Evolutionary conservation across 495 filamentous ascomycete species (phyloP).

Genomic region (Penicillium coprophilum): DNA sequence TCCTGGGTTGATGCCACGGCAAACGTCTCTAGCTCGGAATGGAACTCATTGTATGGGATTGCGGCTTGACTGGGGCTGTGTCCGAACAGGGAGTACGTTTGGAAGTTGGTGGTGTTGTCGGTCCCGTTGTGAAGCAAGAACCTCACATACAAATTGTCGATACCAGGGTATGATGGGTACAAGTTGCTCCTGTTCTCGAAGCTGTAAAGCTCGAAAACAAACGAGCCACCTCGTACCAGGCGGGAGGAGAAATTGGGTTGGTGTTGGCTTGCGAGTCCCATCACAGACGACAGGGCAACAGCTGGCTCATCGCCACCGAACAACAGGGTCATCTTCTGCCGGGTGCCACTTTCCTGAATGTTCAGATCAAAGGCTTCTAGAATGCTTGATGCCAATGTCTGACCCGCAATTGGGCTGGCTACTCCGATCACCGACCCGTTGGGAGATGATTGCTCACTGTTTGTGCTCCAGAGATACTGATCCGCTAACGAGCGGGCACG

Average conservation of each 20-base stretch:
- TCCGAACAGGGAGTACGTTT: slow-evolving; percentile 54
- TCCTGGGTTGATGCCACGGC: slow-evolving; percentile 56
- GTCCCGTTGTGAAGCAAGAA: slow-evolving; percentile 79
- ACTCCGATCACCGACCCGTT: slow-evolving; percentile 32
- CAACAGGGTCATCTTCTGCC: slow-evolving; percentile 59
- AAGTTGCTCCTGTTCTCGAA: slow-evolving; percentile 38
- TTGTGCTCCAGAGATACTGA: slow-evolving; percentile 61
- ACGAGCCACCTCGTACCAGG: slow-evolving; percentile 64
- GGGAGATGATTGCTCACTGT: slow-evolving; percentile 56
- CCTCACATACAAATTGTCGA: slow-evolving; percentile 64
- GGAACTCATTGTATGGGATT: slow-evolving; percentile 65
- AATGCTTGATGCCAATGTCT: slow-evolving; percentile 64
- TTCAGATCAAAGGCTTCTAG: slow-evolving; percentile 54
- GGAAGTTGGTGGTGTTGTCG: slow-evolving; percentile 34
- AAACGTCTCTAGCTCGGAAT: slow-evolving; percentile 56
- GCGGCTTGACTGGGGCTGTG: slow-evolving; percentile 46
- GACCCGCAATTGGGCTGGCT: slow-evolving; percentile 61
- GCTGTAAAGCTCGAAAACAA: slow-evolving; percentile 77
- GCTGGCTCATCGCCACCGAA: slow-evolving; percentile 73
- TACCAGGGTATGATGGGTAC: slow-evolving; percentile 47
- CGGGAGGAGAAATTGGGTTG: slow-evolving; percentile 66
- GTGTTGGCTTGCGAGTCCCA: slow-evolving; percentile 51
- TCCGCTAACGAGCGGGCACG: slow-evolving; percentile 66
- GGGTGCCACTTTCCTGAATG: slow-evolving; percentile 37
- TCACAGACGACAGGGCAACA: slow-evolving; percentile 71